Evolutionary conservation across 805 yeast genomes (phyloP).

Genomic region (Blastobotrys robertii): DNA sequence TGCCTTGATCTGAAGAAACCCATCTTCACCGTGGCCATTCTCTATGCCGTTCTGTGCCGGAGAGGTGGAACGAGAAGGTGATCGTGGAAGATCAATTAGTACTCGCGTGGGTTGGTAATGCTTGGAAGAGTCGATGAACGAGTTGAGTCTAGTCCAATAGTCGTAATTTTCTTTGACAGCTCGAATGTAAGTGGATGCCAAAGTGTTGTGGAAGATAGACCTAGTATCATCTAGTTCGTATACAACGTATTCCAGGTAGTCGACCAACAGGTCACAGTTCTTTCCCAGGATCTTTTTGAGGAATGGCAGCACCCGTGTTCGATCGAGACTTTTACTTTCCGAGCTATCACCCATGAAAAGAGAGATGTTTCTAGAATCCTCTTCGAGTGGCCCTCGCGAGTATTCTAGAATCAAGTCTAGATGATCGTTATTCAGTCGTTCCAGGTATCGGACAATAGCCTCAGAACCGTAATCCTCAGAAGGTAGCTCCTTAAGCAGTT

Average conservation of each 20-base stretch:
- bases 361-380: conserved; percentile 30
- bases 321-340: conserved; percentile 47
- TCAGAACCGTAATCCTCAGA: conserved; percentile 18
- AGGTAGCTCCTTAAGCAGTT: conserved; percentile 38
- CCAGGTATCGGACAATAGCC: conserved; percentile 14
- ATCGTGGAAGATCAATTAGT: conserved; percentile 21
- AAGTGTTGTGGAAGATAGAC: conserved; percentile 33
- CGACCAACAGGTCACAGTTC: conserved; percentile 24
- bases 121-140: conserved; percentile 28
- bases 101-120: conserved; percentile 34
- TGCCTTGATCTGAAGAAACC: conserved; percentile 38
- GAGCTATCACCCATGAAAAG: conserved; percentile 60
- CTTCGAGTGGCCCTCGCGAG: conserved; percentile 41
- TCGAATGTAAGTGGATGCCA: conserved; percentile 38
- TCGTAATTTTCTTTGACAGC: conserved; percentile 19
- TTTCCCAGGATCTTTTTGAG: conserved; percentile 27
- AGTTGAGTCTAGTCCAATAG: conserved; percentile 25
- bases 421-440: conserved; percentile 15
- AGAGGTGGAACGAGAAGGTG: too few species aligned
- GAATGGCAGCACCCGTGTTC: conserved; percentile 42
- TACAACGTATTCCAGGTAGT: conserved; percentile 46
- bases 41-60: neutral
- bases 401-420: conserved; percentile 53
- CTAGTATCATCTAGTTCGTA: conserved; percentile 31
- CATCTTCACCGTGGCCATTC: conserved; percentile 6